These are phyloP conservation scores for Cladophialophora immunda DNA, from an alignment of 2,329 filamentous ascomycete genomes.

Conservation along the genomic window DNA sequence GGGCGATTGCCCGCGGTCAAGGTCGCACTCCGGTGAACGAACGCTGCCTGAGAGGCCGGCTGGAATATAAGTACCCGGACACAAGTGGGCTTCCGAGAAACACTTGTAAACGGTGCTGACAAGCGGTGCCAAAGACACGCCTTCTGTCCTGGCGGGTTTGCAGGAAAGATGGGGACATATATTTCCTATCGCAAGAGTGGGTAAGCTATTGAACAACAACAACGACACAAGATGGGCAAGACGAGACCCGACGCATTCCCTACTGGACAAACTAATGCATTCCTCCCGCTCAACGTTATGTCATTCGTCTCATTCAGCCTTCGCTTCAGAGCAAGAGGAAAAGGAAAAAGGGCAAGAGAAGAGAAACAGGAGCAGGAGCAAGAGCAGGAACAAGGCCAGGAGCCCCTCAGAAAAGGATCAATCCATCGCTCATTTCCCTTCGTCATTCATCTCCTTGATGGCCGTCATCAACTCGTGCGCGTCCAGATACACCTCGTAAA, in stretches of 20 bases:
- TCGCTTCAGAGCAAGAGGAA: background rate
- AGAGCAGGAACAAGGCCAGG: background rate
- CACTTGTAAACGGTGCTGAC: background rate
- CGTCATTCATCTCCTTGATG: constrained; percentile 34
- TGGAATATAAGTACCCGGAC: background rate
- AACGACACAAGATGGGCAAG: too few species aligned
- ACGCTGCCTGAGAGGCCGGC: background rate
- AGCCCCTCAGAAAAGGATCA: background rate
- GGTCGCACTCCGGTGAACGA: background rate
- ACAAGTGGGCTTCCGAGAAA: too few species aligned
- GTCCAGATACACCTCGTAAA: constrained; percentile 32
- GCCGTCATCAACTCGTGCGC: constrained; percentile 31
- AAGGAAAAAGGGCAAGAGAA: background rate
- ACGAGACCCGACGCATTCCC: too few species aligned
- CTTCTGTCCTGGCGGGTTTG: too few species aligned
- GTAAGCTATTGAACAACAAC: too few species aligned
- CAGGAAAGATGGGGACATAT: too few species aligned
- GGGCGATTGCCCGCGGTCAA: background rate
- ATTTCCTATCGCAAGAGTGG: too few species aligned
- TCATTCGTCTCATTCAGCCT: background rate
- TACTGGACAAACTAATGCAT: too few species aligned
- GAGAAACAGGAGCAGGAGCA: background rate
- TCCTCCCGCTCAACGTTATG: background rate
- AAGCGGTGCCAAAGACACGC: background rate
- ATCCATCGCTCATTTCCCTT: background rate